phyloP scores from a whole-genome alignment of 2,329 filamentous ascomycete genomes.

The Massarina eburnea region DNA sequence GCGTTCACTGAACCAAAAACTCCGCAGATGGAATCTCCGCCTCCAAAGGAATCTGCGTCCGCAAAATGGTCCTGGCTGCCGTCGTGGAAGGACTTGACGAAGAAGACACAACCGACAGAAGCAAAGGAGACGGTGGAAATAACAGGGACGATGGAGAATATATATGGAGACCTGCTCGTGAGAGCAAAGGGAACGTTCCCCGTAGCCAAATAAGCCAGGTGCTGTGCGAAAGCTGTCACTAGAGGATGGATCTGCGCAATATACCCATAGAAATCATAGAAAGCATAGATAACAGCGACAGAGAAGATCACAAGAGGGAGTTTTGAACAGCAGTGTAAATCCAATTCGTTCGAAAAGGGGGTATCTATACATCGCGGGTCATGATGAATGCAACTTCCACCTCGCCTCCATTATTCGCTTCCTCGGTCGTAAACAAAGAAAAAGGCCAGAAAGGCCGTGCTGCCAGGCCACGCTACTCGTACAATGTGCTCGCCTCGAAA shows the following conservation, averaged over 20 bases:
- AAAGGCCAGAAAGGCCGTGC: constrained; percentile 7
- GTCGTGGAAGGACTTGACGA: constrained; percentile 42
- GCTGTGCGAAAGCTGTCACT: neutral
- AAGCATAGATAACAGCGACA: neutral
- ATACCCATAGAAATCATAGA: neutral
- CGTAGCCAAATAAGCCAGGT: constrained; percentile 1
- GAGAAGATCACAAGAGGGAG: neutral
- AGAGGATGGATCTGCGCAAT: neutral
- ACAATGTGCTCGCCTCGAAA: neutral
- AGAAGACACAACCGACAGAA: constrained; percentile 43
- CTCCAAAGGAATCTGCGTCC: constrained; percentile 24
- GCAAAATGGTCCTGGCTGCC: constrained; percentile 35
- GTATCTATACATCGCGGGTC: constrained; percentile 8
- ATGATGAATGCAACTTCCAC: constrained; percentile 5
- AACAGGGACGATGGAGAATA: constrained; percentile 55
- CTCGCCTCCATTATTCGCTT: neutral
- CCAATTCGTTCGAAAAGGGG: constrained; percentile 6
- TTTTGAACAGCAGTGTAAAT: neutral
- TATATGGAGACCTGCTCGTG: constrained; percentile 60
- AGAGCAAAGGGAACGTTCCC: constrained; percentile 50
- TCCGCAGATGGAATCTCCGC: constrained; percentile 25
- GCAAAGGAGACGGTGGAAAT: constrained; percentile 48
- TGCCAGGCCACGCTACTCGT: neutral
- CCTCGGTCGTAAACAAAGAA: constrained; percentile 6
- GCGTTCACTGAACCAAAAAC: constrained; percentile 39